Conservation (phyloP, 768 basidiomycete species). For the Omphalotus guepiniiformis region DNA sequence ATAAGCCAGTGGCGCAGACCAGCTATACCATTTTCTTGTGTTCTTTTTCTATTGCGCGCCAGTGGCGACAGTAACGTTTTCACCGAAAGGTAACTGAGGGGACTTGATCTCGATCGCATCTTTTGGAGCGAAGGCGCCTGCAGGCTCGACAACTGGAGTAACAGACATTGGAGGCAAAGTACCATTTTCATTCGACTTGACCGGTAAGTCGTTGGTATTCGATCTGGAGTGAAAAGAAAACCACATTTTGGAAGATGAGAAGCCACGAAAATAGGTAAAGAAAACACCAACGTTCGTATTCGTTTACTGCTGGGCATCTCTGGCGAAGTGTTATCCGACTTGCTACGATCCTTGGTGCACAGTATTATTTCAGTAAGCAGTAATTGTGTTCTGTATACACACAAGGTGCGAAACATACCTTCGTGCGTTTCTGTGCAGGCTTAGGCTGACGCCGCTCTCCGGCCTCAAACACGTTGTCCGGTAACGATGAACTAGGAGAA, state of each 20-base stretch:
- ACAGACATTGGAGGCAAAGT: constrained; percentile 29
- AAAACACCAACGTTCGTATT: constrained; percentile 58
- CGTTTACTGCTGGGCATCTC: constrained; percentile 80
- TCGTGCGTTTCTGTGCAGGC: constrained; percentile 68
- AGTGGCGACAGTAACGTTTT: constrained; percentile 54
- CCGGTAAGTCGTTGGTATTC: constrained; percentile 16
- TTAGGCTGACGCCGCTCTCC: constrained; percentile 76
- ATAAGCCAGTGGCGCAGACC: not conserved
- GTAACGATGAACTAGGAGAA: constrained; percentile 57
- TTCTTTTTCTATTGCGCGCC: constrained; percentile 28
- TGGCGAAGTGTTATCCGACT: constrained; percentile 57
- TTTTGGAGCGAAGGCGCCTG: constrained; percentile 36
- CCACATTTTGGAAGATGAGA: constrained; percentile 23
- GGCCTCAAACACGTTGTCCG: constrained; percentile 78
- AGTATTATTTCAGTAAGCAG: too few species aligned
- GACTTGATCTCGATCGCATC: constrained; percentile 50
- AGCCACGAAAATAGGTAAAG: constrained; percentile 18
- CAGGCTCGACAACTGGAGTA: constrained; percentile 28
- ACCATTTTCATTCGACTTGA: constrained; percentile 39
- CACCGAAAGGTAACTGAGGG: constrained; percentile 57
- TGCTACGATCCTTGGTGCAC: constrained; percentile 63
- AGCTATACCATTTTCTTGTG: not conserved
- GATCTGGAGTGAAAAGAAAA: constrained; percentile 39
- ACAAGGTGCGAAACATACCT: too few species aligned
- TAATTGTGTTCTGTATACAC: too few species aligned